These are phyloP conservation scores for Rhizoclosmatium hyalinum DNA, from an alignment of 371 early-diverging fungal species.

Conservation along the genomic window DNA sequence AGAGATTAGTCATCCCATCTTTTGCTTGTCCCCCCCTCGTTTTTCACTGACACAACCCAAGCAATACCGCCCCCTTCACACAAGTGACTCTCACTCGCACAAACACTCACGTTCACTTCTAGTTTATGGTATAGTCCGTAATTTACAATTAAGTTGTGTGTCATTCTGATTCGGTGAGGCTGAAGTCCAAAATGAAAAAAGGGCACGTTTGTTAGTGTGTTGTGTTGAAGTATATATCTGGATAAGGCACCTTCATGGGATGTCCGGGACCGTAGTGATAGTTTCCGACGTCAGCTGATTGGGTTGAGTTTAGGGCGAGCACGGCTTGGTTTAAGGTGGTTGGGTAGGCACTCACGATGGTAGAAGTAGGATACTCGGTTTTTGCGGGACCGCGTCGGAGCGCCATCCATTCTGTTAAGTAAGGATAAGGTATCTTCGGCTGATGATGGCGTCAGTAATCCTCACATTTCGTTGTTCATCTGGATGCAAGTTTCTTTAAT, in stretches of 20 bases:
- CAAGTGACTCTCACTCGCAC: not conserved
- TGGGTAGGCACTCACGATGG: slow-evolving; percentile 37
- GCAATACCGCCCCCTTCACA: not conserved
- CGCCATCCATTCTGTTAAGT: not conserved
- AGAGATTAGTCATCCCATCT: not conserved
- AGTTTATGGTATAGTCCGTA: slow-evolving; percentile 97
- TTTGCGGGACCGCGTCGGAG: slow-evolving; percentile 27
- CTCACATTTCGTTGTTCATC: too few species aligned
- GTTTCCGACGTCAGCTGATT: slow-evolving; percentile 52
- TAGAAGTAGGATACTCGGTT: slow-evolving; percentile 48
- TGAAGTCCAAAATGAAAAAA: slow-evolving; percentile 10
- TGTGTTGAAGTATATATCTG: too few species aligned
- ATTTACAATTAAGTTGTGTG: slow-evolving; percentile 96
- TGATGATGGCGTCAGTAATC: too few species aligned
- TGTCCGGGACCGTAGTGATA: slow-evolving; percentile 77
- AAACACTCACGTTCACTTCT: slow-evolving; percentile 70
- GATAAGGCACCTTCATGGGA: slow-evolving; percentile 89
- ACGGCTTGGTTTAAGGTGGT: not conserved
- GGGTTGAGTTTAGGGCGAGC: not conserved
- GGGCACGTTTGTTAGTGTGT: not conserved
- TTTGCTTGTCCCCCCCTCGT: not conserved
- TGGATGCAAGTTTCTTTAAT: too few species aligned
- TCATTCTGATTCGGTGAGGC: slow-evolving; percentile 98
- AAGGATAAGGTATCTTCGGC: too few species aligned
- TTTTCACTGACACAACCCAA: not conserved